phyloP scores from a whole-genome alignment of 2,329 filamentous ascomycete species.

The Pseudocercospora musae region DNA sequence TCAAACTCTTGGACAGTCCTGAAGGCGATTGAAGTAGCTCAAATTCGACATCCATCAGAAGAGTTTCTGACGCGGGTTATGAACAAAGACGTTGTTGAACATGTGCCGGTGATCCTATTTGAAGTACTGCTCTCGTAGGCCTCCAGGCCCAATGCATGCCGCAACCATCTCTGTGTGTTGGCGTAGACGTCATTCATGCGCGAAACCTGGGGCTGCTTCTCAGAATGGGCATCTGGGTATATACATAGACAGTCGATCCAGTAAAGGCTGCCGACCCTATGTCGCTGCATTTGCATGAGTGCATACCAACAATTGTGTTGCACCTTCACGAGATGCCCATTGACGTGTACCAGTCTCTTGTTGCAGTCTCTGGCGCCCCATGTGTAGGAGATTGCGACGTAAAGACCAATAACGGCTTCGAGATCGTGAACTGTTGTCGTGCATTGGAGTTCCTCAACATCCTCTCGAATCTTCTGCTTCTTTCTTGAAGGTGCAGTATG shows the following conservation, averaged over 20 bases:
- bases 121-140: too few species aligned
- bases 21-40: too few species aligned
- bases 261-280: not conserved
- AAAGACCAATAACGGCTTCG: too few species aligned
- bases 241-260: slow-evolving; percentile 25
- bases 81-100: too few species aligned
- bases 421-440: not conserved
- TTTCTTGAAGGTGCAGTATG: not conserved
- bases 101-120: too few species aligned
- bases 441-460: not conserved
- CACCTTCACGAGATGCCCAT: not conserved
- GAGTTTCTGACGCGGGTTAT: too few species aligned
- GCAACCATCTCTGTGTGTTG: too few species aligned
- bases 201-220: slow-evolving; percentile 16
- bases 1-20: too few species aligned
- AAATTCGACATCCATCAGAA: too few species aligned
- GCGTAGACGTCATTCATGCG: slow-evolving; percentile 18
- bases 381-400: too few species aligned
- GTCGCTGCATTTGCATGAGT: not conserved
- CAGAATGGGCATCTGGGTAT: slow-evolving; percentile 12
- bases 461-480: not conserved
- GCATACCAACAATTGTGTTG: slow-evolving; percentile 1
- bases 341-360: not conserved
- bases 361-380: too few species aligned
- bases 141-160: too few species aligned